phyloP scores from a whole-genome alignment of 1,284 basidiomycete species.

The Microbotryum saponariae region DNA sequence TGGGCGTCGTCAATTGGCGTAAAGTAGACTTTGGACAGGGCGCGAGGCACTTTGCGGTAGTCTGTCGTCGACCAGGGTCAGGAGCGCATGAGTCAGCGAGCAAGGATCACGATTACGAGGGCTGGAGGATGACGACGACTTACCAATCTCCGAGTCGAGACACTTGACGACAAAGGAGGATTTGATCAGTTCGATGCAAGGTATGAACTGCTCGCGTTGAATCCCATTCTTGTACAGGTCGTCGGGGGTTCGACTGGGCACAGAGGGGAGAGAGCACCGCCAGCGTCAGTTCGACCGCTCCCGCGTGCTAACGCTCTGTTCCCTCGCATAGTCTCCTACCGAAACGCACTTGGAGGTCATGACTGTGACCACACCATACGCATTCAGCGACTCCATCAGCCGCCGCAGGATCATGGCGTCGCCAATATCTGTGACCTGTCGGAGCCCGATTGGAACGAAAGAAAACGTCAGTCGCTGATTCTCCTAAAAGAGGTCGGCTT shows the following conservation, averaged over 20 bases:
- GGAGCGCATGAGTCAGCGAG: background rate
- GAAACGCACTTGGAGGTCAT: slow-evolving; percentile 86
- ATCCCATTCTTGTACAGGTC: slow-evolving; percentile 99
- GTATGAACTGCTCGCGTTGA: slow-evolving; percentile 90
- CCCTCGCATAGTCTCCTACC: too few relatives aligned
- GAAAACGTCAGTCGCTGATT: background rate
- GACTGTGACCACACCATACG: slow-evolving; percentile 84
- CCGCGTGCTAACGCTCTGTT: too few relatives aligned
- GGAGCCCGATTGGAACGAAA: too few relatives aligned
- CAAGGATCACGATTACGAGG: too few relatives aligned
- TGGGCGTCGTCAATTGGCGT: slow-evolving; percentile 64
- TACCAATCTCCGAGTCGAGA: slow-evolving; percentile 87
- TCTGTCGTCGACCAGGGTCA: slow-evolving; percentile 48
- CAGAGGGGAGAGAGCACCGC: background rate
- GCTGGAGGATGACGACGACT: slow-evolving; percentile 29
- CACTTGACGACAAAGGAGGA: slow-evolving; percentile 76
- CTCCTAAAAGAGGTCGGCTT: background rate
- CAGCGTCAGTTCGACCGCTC: background rate
- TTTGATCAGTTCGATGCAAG: slow-evolving; percentile 90
- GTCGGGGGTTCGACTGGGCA: slow-evolving; percentile 79
- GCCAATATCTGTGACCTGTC: slow-evolving; percentile 88
- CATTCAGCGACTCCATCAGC: slow-evolving; percentile 73
- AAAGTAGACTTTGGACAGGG: slow-evolving; percentile 86
- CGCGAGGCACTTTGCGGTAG: slow-evolving; percentile 82
- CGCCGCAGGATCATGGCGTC: slow-evolving; percentile 96